Evolutionary conservation across 2,329 filamentous ascomycete genomes (phyloP).

Genomic region (Sporothrix sp.): DNA sequence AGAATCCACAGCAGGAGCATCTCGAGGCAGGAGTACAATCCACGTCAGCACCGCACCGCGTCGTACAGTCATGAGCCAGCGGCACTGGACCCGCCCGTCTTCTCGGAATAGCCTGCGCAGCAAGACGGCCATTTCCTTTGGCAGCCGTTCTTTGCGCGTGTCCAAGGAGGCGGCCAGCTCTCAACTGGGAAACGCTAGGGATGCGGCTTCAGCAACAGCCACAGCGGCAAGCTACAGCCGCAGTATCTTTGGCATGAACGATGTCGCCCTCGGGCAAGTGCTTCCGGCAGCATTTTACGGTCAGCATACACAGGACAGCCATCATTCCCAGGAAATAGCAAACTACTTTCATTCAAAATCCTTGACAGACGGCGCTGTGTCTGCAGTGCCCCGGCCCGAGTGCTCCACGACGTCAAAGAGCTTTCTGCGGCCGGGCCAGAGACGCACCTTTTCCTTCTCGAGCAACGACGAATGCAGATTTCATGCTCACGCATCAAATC

Average conservation of each 20-base stretch:
- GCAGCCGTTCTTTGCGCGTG: not conserved
- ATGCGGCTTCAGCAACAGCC: not conserved
- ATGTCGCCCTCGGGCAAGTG: not conserved
- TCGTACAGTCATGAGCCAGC: slow-evolving; percentile 4
- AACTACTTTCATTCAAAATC: not conserved
- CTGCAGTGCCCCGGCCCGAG: not conserved
- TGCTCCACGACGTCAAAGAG: slow-evolving; percentile 6
- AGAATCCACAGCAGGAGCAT: not conserved
- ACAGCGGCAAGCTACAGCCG: not conserved
- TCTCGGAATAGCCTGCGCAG: not conserved
- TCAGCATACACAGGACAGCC: not conserved
- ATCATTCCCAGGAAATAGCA: not conserved
- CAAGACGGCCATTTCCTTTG: not conserved
- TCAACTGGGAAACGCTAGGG: not conserved
- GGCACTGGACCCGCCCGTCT: slow-evolving; percentile 2
- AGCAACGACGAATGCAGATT: slow-evolving; percentile 20
- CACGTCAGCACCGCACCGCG: not conserved
- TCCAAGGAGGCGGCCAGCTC: not conserved
- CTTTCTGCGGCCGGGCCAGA: not conserved
- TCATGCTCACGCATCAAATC: slow-evolving; percentile 16
- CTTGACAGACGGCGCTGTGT: too few relatives aligned
- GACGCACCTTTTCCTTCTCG: slow-evolving; percentile 14
- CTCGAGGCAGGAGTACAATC: slow-evolving; percentile 1
- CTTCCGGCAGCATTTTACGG: not conserved
- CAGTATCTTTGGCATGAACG: not conserved